Base-by-base conservation (phyloP, 352 stramenopile species). In the Globisporangium paddicum region DNA sequence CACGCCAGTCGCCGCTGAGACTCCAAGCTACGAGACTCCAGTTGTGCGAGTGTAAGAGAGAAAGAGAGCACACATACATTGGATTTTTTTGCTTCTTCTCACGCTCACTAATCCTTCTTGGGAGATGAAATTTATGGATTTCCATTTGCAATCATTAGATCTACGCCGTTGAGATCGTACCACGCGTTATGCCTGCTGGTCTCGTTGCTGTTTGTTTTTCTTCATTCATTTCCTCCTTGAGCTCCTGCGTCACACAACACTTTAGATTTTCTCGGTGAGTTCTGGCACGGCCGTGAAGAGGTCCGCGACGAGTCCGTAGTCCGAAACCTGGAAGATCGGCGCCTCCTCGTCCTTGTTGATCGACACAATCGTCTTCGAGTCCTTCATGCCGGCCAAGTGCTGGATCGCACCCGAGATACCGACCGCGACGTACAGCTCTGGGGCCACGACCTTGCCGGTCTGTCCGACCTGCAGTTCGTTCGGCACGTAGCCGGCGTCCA, bases 331-430 rank as follows among this genome's bases (percentile, higher is more conserved):
- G 81, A 99, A 99, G 74, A 99, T 99, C 34, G 98, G 98, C 9
- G 97, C 97, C 63, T 99, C 97, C 38, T 96, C 87, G 84, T 99
- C 98, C 79, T 99, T 99, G 79, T 99, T 99, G 74, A 99, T 99
- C 38, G 96, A 96, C 32, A 99, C 97, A 70, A 99, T 99, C 10
- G 92, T 98, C 82, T 99, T 99, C 67, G 80, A 96, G 78, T 99
- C 98, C 80, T 99, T 99, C 98, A 99, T 99, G 64, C 98, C 98
- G 19, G 87, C 93, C 61, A 99, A 90, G 82, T 99, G 98, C 84
- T 99, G 98, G 79, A 99, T 99, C 18, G 98, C 97, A 30, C 98
- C 97, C 16, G 90, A 98, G 75, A 99, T 99, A 67, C 97, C 97
- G 30, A 86, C 86, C 13, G 95, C 96, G 63, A 99, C 94, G 65